Percentiles rank a stretch among this genome's conserved stretches.
These are phyloP conservation scores for Colletotrichum sp. DNA, from an alignment of 2,329 filamentous ascomycete genomes.

Conservation along the genomic window DNA sequence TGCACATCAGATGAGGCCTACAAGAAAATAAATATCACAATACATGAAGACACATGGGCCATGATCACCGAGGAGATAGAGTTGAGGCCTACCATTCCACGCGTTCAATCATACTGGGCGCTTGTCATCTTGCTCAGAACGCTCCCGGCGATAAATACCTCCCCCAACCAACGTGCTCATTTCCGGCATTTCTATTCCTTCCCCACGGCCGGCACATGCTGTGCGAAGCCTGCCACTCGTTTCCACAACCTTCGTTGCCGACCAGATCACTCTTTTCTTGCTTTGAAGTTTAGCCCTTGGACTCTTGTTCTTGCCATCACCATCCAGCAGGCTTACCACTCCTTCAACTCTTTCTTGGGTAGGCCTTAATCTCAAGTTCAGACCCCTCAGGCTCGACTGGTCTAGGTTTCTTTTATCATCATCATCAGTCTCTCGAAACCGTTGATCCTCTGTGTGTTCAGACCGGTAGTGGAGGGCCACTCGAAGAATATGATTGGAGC, in stretches of 20 bases:
- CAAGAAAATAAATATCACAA: not conserved
- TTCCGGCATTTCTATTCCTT: not conserved
- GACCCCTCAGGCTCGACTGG: constrained; percentile 2
- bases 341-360: not conserved
- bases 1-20: not conserved
- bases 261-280: not conserved
- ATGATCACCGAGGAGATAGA: not conserved
- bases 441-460: constrained; percentile 18
- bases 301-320: not conserved
- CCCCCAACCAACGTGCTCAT: not conserved
- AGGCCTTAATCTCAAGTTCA: constrained; percentile 18
- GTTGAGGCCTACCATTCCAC: constrained; percentile 1
- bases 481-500: constrained; percentile 17
- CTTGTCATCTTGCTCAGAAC: not conserved
- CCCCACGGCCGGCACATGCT: constrained; percentile 22
- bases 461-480: constrained; percentile 19
- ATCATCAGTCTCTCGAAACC: not conserved
- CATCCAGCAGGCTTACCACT: constrained; percentile 1
- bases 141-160: not conserved
- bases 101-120: not conserved
- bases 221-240: constrained; percentile 18
- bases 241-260: not conserved
- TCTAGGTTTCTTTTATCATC: constrained; percentile 1
- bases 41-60: not conserved
- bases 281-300: not conserved